These are phyloP conservation scores for Teratosphaeria viscida DNA, from an alignment of 2,329 filamentous ascomycete genomes.

Conservation along the genomic window DNA sequence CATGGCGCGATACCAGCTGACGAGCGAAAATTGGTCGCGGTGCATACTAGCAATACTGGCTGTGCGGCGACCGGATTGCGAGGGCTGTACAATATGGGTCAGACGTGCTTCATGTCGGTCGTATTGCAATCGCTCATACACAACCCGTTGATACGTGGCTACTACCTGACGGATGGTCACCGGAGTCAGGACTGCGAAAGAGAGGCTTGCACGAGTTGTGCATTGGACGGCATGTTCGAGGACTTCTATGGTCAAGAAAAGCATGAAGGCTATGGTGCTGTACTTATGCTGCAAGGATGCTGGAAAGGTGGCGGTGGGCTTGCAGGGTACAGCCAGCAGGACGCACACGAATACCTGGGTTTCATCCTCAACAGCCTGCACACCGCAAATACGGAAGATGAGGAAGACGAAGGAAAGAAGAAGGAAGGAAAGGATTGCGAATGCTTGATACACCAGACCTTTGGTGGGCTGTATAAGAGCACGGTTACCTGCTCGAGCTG, in stretches of 20 bases:
- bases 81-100: slow-evolving; percentile 94
- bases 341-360: slow-evolving; percentile 95
- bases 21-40: slow-evolving; percentile 58
- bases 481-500: slow-evolving; percentile 88
- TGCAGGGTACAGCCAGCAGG: slow-evolving; percentile 88
- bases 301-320: slow-evolving; percentile 64
- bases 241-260: slow-evolving; percentile 61
- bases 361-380: slow-evolving; percentile 89
- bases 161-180: slow-evolving; percentile 86
- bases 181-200: slow-evolving; percentile 60
- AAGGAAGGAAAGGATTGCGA: slow-evolving; percentile 46
- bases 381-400: slow-evolving; percentile 52
- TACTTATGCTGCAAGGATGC: slow-evolving; percentile 78
- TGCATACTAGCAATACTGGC: slow-evolving; percentile 67
- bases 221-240: slow-evolving; percentile 52
- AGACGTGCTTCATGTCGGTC: slow-evolving; percentile 96
- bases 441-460: slow-evolving; percentile 89
- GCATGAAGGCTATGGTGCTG: slow-evolving; percentile 80
- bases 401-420: slow-evolving; percentile 36
- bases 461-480: slow-evolving; percentile 83
- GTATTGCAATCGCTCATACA: slow-evolving; percentile 89
- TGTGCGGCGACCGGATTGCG: slow-evolving; percentile 81
- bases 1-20: slow-evolving; percentile 45
- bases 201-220: slow-evolving; percentile 49
- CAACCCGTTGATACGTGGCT: slow-evolving; percentile 83